Evolutionary conservation across 2,329 filamentous ascomycete genomes (phyloP), one percentile per base, ranked within the genome.

Genomic region (Talaromyces atroroseus): DNA sequence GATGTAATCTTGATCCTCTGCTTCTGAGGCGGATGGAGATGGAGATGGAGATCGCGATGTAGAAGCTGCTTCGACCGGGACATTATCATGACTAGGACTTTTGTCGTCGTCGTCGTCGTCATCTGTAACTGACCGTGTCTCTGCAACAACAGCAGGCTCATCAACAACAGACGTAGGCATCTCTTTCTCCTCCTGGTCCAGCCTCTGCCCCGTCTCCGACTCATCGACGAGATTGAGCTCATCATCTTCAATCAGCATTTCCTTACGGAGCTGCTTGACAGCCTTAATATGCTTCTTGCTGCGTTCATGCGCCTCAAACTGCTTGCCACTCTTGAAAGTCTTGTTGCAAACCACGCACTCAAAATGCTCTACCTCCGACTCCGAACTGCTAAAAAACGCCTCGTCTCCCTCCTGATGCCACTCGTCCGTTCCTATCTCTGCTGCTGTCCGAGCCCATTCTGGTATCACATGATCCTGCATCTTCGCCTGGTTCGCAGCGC

Each of bases 261-360:
- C 86, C 65, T 83, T 81, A 65, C 84, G 85, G 40, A 99, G 74
- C 59, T 91, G 83, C 62, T 92, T 86, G 6, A 96, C 81, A 2
- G 90, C 87, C 69, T 96, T 97, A 59, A 86, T 74, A 66, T 99
- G 94, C 73, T 97, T 99, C 71, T 96, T 99, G 78, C 92, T 97
- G 75, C 88, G 90, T 74, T 96, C 92, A 66, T 99, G 94, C 2
- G 88, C 87, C 65, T 95, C 86, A 59, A 88, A 91, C 67, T 97
- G 92, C 62, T 90, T 91, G 68, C 95, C 89, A 66, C 92, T 97
- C 73, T 96, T 89, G 71, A 92, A 94, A 1, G 68, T 79, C 69
- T 87, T 87, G 59, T 79, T 75, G 65, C 84, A 87, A 6, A 81
- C 82, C 34, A 86, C 80, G 61, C 84, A 87, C 62, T 86, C 83